These are phyloP conservation scores for Hemileccinum rubropunctum DNA, from an alignment of 768 basidiomycete genomes.

Conservation along the genomic window DNA sequence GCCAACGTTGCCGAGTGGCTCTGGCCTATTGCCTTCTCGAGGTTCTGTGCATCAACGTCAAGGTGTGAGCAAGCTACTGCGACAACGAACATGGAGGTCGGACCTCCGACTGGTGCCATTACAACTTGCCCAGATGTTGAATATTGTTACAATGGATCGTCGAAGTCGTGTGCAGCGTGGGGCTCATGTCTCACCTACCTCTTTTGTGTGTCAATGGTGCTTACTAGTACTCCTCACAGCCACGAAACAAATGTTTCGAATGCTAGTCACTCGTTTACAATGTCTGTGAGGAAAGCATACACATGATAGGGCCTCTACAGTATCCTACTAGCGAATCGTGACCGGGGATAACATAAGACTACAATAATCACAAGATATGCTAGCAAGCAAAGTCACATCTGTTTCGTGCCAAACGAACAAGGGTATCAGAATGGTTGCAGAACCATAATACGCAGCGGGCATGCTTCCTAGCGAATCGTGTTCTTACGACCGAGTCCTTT, in stretches of 20 bases:
- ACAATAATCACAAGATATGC: slow-evolving; percentile 9
- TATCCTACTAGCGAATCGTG: background rate
- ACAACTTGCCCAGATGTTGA: background rate
- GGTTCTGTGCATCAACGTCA: slow-evolving; percentile 43
- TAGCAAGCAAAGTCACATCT: slow-evolving; percentile 1
- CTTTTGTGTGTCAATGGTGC: no score
- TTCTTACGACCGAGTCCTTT: slow-evolving; percentile 23
- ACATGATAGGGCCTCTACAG: background rate
- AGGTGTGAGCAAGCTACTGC: background rate
- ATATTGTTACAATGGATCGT: background rate
- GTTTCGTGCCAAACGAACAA: slow-evolving; percentile 5
- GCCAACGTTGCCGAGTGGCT: slow-evolving; percentile 59
- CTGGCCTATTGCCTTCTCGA: slow-evolving; percentile 55
- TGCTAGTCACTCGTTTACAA: no score
- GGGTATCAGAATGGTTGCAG: slow-evolving; percentile 9
- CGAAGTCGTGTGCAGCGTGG: background rate
- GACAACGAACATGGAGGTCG: background rate
- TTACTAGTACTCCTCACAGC: no score
- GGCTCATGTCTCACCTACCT: background rate
- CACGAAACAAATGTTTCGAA: no score
- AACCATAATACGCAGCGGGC: background rate
- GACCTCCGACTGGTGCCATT: slow-evolving; percentile 28
- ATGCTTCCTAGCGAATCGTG: slow-evolving; percentile 23
- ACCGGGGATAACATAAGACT: slow-evolving; percentile 5
- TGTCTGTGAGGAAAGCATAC: no score